A percentile compares a stretch with the other conserved stretches of the same genome.
These are phyloP conservation scores for Rubus idaeus DNA, from an alignment of 306 rosid species.

Conservation along the genomic window DNA sequence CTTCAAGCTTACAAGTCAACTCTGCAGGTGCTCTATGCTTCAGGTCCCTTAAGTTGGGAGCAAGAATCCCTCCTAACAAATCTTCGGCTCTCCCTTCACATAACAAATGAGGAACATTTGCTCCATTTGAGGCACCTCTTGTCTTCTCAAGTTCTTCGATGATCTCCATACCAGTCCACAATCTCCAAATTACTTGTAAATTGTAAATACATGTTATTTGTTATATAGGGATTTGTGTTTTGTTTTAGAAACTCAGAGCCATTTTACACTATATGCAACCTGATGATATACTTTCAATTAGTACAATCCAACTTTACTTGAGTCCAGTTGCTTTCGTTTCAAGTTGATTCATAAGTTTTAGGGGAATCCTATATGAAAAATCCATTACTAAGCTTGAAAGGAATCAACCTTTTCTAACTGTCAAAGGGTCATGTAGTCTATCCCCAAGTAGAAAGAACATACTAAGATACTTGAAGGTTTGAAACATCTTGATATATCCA, in stretches of 20 bases:
- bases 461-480: too few species aligned
- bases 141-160: constrained; percentile 21
- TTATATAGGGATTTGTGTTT: neutral
- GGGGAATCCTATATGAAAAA: too few species aligned
- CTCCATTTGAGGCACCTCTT: constrained; percentile 31
- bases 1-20: constrained; percentile 31
- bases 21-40: constrained; percentile 28
- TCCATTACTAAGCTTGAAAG: neutral
- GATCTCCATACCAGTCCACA: neutral
- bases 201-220: constrained; percentile 21
- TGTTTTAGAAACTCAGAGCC: neutral
- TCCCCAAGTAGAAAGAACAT: neutral
- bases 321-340: neutral
- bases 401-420: neutral
- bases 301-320: neutral
- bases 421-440: neutral
- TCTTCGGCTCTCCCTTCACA: constrained; percentile 32
- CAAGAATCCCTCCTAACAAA: constrained; percentile 35
- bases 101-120: constrained; percentile 35
- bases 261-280: neutral
- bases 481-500: neutral
- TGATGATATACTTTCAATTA: neutral
- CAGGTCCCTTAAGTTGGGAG: constrained; percentile 41
- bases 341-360: too few species aligned
- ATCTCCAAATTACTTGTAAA: neutral